These are phyloP conservation scores for Marchantia polymorpha DNA, from an alignment of 225 moss, liverwort and hornwort genomes.

Conservation along the genomic window DNA sequence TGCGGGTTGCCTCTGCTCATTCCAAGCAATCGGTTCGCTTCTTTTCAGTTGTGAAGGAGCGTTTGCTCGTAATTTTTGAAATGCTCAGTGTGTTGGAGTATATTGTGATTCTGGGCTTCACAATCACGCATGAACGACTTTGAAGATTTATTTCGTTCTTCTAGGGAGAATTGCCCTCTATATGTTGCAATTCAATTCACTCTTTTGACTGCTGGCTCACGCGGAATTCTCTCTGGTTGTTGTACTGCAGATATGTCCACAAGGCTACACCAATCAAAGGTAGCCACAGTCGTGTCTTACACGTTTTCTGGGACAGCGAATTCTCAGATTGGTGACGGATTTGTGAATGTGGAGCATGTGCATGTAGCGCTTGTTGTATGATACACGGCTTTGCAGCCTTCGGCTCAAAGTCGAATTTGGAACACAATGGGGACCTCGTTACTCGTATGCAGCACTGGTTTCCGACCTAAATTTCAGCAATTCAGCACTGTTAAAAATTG, in stretches of 20 bases:
- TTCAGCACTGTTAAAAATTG: neutral
- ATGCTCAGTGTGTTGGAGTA: too few species aligned
- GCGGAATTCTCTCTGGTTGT: neutral
- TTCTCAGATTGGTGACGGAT: neutral
- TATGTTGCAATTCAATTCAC: neutral
- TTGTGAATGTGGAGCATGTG: neutral
- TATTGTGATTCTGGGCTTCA: neutral
- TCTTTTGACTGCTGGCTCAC: neutral
- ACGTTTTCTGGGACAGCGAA: neutral
- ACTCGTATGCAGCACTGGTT: slow-evolving; percentile 17
- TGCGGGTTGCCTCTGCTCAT: too few species aligned
- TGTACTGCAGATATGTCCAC: slow-evolving; percentile 3
- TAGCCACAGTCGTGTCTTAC: neutral
- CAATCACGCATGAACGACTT: too few species aligned
- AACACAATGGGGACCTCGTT: slow-evolving; percentile 35
- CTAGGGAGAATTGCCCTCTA: too few species aligned
- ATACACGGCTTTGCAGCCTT: slow-evolving; percentile 27
- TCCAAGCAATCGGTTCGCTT: too few species aligned
- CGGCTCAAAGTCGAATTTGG: slow-evolving; percentile 19
- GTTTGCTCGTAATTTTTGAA: neutral
- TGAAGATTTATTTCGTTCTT: neutral
- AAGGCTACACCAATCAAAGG: neutral
- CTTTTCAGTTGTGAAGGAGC: too few species aligned
- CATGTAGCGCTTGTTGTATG: neutral
- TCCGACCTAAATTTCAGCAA: slow-evolving; percentile 27